Evolutionary conservation across 1,284 basidiomycete species (phyloP).

Genomic region (Fomitiporia mediterranea): DNA sequence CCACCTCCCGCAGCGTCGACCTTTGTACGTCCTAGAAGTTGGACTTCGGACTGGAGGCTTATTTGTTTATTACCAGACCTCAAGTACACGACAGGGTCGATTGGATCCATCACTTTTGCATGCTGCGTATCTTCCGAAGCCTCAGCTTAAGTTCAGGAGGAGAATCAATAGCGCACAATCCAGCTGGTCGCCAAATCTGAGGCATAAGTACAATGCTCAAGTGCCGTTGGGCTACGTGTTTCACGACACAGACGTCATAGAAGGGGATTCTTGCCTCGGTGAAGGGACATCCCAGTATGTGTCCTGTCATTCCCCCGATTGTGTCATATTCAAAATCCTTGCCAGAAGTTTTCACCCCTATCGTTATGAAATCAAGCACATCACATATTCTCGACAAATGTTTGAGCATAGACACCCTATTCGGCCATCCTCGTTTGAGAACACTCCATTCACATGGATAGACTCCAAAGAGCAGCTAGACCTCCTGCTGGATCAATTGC

Average conservation of each 20-base stretch:
- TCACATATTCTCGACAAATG: constrained; percentile 65
- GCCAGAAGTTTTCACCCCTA: constrained; percentile 61
- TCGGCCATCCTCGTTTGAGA: constrained; percentile 54
- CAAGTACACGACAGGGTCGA: constrained; percentile 33
- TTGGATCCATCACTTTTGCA: constrained; percentile 62
- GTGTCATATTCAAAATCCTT: constrained; percentile 13
- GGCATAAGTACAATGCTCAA: constrained; percentile 76
- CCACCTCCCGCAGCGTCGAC: constrained; percentile 14
- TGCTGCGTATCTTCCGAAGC: constrained; percentile 68
- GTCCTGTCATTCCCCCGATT: constrained; percentile 27
- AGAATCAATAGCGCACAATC: constrained; percentile 48
- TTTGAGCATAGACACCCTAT: constrained; percentile 50
- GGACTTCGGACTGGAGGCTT: background rate
- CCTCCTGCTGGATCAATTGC: constrained; percentile 63
- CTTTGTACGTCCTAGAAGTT: background rate
- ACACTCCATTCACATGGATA: constrained; percentile 74
- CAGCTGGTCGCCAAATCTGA: constrained; percentile 56
- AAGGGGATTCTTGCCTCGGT: constrained; percentile 22
- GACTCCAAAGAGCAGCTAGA: constrained; percentile 54
- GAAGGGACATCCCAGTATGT: constrained; percentile 19
- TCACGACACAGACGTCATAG: constrained; percentile 34
- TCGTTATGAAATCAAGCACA: constrained; percentile 72
- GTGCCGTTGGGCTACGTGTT: constrained; percentile 68
- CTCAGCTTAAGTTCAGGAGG: constrained; percentile 68
- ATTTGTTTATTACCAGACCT: constrained; percentile 27